Conservation (phyloP, 805 yeast genomes). For the Spathaspora boniae region DNA sequence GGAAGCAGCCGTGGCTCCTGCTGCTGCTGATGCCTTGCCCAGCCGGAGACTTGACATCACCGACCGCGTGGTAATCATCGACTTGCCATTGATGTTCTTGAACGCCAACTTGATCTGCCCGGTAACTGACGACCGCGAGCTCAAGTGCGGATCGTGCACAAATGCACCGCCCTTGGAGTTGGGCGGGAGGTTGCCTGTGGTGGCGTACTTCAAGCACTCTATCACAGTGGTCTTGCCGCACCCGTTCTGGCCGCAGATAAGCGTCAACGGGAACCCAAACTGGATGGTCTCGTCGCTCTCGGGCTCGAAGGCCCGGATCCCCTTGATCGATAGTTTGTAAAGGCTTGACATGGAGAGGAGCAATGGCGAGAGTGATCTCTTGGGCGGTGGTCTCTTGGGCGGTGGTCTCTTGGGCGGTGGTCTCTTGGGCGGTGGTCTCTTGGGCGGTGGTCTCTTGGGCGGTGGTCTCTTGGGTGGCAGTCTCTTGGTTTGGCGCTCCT, state of each 20-base stretch:
- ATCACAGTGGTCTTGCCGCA: conserved; percentile 96
- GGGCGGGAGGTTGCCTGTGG: conserved; percentile 96
- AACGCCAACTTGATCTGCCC: conserved; percentile 93
- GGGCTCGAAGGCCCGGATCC: conserved; percentile 89
- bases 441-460: too few relatives aligned
- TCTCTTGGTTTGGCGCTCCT: too few relatives aligned
- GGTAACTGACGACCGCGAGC: conserved; percentile 70
- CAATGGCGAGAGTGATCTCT: too few relatives aligned
- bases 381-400: too few relatives aligned
- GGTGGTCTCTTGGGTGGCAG: too few relatives aligned
- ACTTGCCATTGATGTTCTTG: conserved; percentile 63
- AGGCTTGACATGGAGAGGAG: conserved; percentile 39
- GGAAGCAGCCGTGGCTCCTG: conserved; percentile 12
- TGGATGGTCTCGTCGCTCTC: conserved; percentile 79
- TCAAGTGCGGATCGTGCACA: conserved; percentile 84
- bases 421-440: too few relatives aligned
- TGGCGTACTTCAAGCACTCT: conserved; percentile 88
- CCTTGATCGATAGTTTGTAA: conserved; percentile 57
- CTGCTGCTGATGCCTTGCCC: conserved; percentile 31
- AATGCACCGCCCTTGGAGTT: conserved; percentile 95
- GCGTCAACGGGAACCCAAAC: conserved; percentile 85
- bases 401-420: too few relatives aligned
- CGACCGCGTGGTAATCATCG: conserved; percentile 83
- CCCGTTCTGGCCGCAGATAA: conserved; percentile 94
- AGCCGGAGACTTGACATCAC: conserved; percentile 70